Base-by-base conservation (phyloP, 306 rosid species). In the Medicago lupulina region DNA sequence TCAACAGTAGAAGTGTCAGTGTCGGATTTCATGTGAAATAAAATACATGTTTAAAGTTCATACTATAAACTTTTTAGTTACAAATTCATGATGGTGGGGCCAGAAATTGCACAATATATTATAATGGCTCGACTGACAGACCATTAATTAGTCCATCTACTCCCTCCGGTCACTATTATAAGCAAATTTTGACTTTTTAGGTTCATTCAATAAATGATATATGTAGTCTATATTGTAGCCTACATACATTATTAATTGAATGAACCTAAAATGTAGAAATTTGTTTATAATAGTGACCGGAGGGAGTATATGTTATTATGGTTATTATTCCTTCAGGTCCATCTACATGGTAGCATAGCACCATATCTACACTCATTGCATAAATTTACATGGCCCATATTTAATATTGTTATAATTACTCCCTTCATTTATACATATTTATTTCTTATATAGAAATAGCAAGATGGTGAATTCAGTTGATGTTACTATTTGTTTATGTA, bases 71-170 rank as follows among this genome's bases (percentile, higher is more conserved):
- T 15, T 51, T 75, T 76, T 67, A 25, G 19, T 15, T 55, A 34
- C 28, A 38, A 10, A 31, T 53, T 67, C 15, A 54, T 70, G 61
- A 19, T 64, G 18, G 13, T 76, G 67, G 73, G 77, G 73, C 64
- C 83, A 71, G 46, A 60, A 12, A 9, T 7, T 67, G 0, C 57
- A n/a, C 21, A 51, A 54, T 16, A 23, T 1, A 15, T 18, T 36
- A 14, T n/a, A n/a, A n/a, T 7, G 15, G 46, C 9, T 62, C 8
- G 1, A 47, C 40, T 23, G 55, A n/a, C 61, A 79, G 7, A 15
- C 4, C 74, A 71, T 76, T 80, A 60, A 84, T 74, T 19, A 36
- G 21, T 16, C 87, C 79, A 84, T 75, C 19, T 51, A 16, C 11
- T n/a, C n/a, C n/a, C n/a, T n/a, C n/a, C n/a, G n/a, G n/a, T n/a